phyloP scores from a whole-genome alignment of 2,329 filamentous ascomycete species.

The Calonectria hawksworthii region DNA sequence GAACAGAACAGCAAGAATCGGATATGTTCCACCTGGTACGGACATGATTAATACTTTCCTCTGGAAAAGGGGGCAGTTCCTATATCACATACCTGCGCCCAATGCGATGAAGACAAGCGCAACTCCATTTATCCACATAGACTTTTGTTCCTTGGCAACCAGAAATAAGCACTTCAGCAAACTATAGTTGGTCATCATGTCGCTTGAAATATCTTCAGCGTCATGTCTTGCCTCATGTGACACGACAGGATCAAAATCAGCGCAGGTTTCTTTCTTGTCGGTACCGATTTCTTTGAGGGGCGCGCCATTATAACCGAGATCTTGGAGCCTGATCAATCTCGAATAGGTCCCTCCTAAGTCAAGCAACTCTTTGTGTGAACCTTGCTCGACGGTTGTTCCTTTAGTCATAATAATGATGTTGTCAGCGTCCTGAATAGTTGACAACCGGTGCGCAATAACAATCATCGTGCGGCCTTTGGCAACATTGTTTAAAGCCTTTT shows the following conservation, averaged over 20 bases:
- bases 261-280: constrained; percentile 55
- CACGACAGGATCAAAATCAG: constrained; percentile 43
- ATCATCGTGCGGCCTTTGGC: constrained; percentile 74
- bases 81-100: constrained; percentile 44
- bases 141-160: constrained; percentile 49
- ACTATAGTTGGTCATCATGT: constrained; percentile 37
- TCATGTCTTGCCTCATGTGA: constrained; percentile 42
- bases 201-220: constrained; percentile 19
- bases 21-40: constrained; percentile 53
- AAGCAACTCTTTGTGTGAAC: constrained; percentile 72
- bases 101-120: constrained; percentile 41
- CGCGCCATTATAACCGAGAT: constrained; percentile 47
- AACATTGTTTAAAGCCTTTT: constrained; percentile 66
- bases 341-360: constrained; percentile 62
- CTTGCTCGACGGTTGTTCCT: constrained; percentile 72
- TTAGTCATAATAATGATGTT: constrained; percentile 75
- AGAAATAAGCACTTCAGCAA: constrained; percentile 48
- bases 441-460: constrained; percentile 73
- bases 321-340: constrained; percentile 61
- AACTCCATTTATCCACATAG: constrained; percentile 42
- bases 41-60: constrained; percentile 5
- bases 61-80: no score
- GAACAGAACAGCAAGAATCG: constrained; percentile 57
- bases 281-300: constrained; percentile 31
- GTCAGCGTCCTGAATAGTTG: constrained; percentile 72